Evolutionary conservation across 208 protist species (phyloP).

Genomic region (Trypanosoma grayi): DNA sequence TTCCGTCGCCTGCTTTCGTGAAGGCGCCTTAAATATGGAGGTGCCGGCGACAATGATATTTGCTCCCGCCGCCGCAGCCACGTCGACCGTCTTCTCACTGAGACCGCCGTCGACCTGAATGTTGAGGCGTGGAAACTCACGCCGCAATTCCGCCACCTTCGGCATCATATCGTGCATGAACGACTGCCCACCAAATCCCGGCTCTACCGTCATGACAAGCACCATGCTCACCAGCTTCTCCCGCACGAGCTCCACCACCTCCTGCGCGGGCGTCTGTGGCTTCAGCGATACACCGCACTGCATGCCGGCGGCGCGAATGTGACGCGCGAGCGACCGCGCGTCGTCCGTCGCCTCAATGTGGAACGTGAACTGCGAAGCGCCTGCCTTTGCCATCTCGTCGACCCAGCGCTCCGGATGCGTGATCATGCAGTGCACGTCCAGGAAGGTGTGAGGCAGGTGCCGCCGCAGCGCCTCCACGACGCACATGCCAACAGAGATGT

Average conservation of each 20-base stretch:
- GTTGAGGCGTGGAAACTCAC: slow-evolving; percentile 83
- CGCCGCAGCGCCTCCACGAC: slow-evolving; percentile 91
- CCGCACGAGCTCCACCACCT: slow-evolving; percentile 61
- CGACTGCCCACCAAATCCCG: slow-evolving; percentile 99
- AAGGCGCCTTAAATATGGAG: slow-evolving; percentile 88
- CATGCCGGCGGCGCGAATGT: slow-evolving; percentile 76
- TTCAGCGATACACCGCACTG: slow-evolving; percentile 97
- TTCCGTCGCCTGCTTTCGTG: slow-evolving; percentile 46
- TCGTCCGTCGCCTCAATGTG: slow-evolving; percentile 93
- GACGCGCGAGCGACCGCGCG: slow-evolving; percentile 46
- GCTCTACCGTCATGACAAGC: slow-evolving; percentile 99
- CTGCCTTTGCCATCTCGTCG: slow-evolving; percentile 80
- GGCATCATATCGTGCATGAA: slow-evolving; percentile 98
- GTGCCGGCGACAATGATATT: slow-evolving; percentile 99
- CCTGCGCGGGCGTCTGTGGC: slow-evolving; percentile 87
- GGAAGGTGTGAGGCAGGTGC: slow-evolving; percentile 76
- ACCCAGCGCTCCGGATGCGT: slow-evolving; percentile 90
- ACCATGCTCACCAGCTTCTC: slow-evolving; percentile 95
- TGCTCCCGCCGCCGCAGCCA: slow-evolving; percentile 93
- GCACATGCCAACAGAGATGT: slow-evolving; percentile 95
- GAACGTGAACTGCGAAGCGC: slow-evolving; percentile 93
- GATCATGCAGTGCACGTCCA: slow-evolving; percentile 98
- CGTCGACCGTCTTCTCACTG: slow-evolving; percentile 90
- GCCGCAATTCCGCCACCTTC: slow-evolving; percentile 94
- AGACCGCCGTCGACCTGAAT: slow-evolving; percentile 99